phyloP scores from a whole-genome alignment of 768 basidiomycete genomes.

The Dioszegia aurantiaca region DNA sequence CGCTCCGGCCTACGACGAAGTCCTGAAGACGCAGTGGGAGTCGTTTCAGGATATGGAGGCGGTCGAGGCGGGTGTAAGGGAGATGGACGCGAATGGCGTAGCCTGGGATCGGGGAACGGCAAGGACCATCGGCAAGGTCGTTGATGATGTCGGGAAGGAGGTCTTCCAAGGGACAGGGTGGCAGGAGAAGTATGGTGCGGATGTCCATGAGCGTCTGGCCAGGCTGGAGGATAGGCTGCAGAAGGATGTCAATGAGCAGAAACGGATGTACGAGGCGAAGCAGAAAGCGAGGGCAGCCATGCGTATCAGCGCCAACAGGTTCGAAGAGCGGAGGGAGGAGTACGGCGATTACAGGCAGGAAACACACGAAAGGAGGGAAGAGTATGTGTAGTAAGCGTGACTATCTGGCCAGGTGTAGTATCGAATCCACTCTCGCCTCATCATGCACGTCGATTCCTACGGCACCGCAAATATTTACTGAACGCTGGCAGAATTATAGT shows the following conservation, averaged over 20 bases:
- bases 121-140: conserved; percentile 61
- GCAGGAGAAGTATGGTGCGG: conserved; percentile 20
- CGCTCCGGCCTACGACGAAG: conserved; percentile 80
- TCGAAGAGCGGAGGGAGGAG: background rate
- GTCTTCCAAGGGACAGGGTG: conserved; percentile 9
- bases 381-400: background rate
- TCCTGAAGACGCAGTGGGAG: conserved; percentile 79
- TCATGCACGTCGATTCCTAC: too few relatives aligned
- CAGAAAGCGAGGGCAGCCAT: conserved; percentile 16
- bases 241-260: conserved; percentile 34
- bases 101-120: conserved; percentile 63
- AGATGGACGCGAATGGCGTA: conserved; percentile 80
- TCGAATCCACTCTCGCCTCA: background rate
- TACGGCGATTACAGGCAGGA: background rate
- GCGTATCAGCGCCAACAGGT: background rate
- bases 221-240: conserved; percentile 35
- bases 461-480: too few relatives aligned
- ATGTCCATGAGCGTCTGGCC: conserved; percentile 24
- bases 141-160: conserved; percentile 60
- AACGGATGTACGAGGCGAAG: conserved; percentile 22
- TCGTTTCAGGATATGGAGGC: conserved; percentile 77
- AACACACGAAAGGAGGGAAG: background rate
- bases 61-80: conserved; percentile 68
- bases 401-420: background rate
- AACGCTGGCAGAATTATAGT: too few relatives aligned